Evolutionary conservation across 1,284 basidiomycete genomes (phyloP).

Genomic region (Baeospora myosura): DNA sequence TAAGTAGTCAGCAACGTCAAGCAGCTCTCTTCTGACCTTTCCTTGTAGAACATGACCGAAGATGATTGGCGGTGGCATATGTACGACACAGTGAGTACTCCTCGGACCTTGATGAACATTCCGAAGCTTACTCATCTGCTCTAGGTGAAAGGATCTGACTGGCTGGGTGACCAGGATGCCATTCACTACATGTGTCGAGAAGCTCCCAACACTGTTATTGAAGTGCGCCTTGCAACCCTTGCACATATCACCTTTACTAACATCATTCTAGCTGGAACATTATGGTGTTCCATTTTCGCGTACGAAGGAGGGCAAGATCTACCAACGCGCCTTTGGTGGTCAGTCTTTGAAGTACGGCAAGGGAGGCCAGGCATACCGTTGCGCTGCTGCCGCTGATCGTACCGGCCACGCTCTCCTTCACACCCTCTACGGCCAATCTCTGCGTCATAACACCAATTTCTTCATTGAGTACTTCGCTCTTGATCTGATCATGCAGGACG

Average conservation of each 20-base stretch:
- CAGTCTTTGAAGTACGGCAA: conserved; percentile 97
- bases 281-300: conserved; percentile 98
- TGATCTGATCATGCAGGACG: conserved; percentile 97
- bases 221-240: conserved; percentile 41
- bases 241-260: conserved; percentile 7
- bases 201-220: conserved; percentile 89
- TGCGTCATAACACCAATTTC: conserved; percentile 99
- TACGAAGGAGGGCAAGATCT: conserved; percentile 99
- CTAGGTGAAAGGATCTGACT: conserved; percentile 97
- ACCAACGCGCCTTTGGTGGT: conserved; percentile 98
- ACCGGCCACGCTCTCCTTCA: conserved; percentile 98
- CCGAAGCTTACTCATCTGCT: conserved; percentile 13
- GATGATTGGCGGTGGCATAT: conserved; percentile 99
- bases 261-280: conserved; percentile 96
- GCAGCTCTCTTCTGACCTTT: conserved; percentile 2
- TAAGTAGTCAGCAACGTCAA: conserved; percentile 34
- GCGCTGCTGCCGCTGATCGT: conserved; percentile 97
- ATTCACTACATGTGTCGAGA: conserved; percentile 99
- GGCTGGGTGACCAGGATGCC: conserved; percentile 99
- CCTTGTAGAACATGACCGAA: conserved; percentile 90
- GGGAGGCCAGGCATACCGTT: conserved; percentile 98
- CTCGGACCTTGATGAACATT: conserved; percentile 1
- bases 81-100: conserved; percentile 83
- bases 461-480: conserved; percentile 99
- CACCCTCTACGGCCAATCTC: conserved; percentile 97